Base-by-base conservation (phyloP, 140 eudicot genomes). In the Erigeron philadelphicus region DNA sequence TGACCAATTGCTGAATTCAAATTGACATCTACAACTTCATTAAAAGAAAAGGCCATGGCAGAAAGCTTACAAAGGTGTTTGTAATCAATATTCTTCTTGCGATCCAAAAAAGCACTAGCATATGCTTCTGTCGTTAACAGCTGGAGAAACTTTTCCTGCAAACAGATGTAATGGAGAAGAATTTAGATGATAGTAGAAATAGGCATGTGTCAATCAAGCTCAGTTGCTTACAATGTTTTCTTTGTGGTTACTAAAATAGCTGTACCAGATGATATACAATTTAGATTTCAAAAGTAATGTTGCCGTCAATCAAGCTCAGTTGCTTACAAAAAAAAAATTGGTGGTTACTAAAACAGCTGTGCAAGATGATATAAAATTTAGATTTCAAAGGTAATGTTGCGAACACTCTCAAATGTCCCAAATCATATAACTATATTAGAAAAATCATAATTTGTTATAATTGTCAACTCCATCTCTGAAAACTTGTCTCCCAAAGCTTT, bases 101-200 rank as follows among this genome's bases (percentile, higher is more conserved):
- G 79, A 49, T 86, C 96, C 38, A 77, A 77, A 77, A 74, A 83
- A 60, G 95, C 86, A 76, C 70, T 70, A 38, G 84, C 82, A 81
- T 84, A 84, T 64, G 98, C 87, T 83, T 92, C 98, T 67, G 67
- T 81, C 12, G 84, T 64, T 66, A 84, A 84, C 48, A 84, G 76
- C 76, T 92, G 86, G 64, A 92, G 89, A 84, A 92, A 92, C 74
- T 86, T 88, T 72, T 92, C 98, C 98, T 92, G 87, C 76, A 79
- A 67, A 12, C 74, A 81, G 40, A 63, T 6, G 25, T 15, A 71
- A 76, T 15, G 69, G 53, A 70, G 55, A 46, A 13, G 55, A 50
- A 40, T 6, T 72, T 23, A 59, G 40, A 18, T 57, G 18, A 16
- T 19, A 19, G 40, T 65, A 44, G 19, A 42, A 41, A 43, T 25